Base-by-base conservation (phyloP, 768 basidiomycete species). In the Tephrocybe sp. region DNA sequence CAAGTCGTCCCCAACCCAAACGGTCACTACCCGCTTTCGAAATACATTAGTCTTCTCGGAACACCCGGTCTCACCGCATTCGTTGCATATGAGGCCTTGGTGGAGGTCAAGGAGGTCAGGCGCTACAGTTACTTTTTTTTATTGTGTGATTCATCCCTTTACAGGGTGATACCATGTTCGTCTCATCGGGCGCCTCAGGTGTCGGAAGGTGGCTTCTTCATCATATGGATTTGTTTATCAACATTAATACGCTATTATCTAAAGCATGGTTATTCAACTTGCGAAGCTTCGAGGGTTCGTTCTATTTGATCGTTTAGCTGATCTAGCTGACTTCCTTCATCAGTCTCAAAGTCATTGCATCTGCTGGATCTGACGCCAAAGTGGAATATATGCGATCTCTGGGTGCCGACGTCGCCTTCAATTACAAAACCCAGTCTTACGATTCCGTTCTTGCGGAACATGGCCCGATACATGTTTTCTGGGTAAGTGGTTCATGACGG, bases 361-460 rank as follows among this genome's bases (percentile, higher is more conserved):
- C 79, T 1, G 79, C 83, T 1, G 84, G 86, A 3, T 73, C 76
- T 0, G 81, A 83, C 34, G 76, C 79, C 34, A 86, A 87, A 64
- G 78, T 86, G 9, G 64, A 66, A 9, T 84, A 72, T 52, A 59
- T 84, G 62, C 69, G 68, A 44, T 68, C 69, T 5, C 52, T 83
- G 6, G 83, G 82, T 1, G 76, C 75, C 0, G 82, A 86, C 52
- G 70, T 80, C 18, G 75, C 71, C 0, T 84, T 84, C 69, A 83
- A 86, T 64, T 85, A 83, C 65, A 83, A 86, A 70, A 83, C 69
- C 0, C 62, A 65, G 0, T 64, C 68, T 38, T 74, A 76, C 0
- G 57, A 56, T 1, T 72, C 77, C 13, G 62, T 79, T 8, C 66
- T 87, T 19, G 51, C 62, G 50, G 67, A 72, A 53, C 68, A 83